A percentile compares a stretch with the other conserved stretches of the same genome.
Conservation (phyloP, 2,329 filamentous ascomycete species). For the Penicillium sp. region DNA sequence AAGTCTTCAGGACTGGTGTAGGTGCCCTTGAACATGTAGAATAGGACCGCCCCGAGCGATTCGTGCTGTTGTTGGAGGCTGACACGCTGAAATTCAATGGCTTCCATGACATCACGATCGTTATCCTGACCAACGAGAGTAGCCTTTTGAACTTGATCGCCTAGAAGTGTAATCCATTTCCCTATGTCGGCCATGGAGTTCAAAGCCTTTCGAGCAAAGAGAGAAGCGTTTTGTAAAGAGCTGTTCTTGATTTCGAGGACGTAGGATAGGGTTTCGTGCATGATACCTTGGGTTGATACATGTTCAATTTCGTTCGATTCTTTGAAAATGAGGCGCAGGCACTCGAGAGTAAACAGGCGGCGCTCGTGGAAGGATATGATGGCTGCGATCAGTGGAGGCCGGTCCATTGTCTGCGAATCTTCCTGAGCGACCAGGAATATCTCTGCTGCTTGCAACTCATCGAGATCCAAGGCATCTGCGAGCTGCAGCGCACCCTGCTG, state of each 20-base stretch:
- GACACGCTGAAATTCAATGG: conserved; percentile 74
- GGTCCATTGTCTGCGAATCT: conserved; percentile 68
- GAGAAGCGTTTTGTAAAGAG: conserved; percentile 53
- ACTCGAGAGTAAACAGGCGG: conserved; percentile 79
- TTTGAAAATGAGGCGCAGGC: conserved; percentile 75
- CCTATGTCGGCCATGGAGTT: conserved; percentile 75
- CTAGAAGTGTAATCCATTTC: conserved; percentile 71
- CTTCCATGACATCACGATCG: conserved; percentile 69
- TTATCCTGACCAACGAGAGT: conserved; percentile 70
- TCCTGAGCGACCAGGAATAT: conserved; percentile 74
- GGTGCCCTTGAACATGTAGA: conserved; percentile 73
- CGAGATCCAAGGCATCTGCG: conserved; percentile 84
- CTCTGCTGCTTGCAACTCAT: conserved; percentile 81
- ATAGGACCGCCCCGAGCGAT: conserved; percentile 76
- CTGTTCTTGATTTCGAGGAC: conserved; percentile 60
- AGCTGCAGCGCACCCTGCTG: conserved; percentile 78
- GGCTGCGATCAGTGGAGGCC: conserved; percentile 73
- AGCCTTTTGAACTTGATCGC: conserved; percentile 74
- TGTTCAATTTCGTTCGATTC: conserved; percentile 65
- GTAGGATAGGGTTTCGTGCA: conserved; percentile 57
- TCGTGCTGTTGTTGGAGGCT: conserved; percentile 91
- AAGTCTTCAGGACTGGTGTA: conserved; percentile 74
- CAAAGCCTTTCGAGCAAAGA: conserved; percentile 74
- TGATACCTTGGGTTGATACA: conserved; percentile 55
- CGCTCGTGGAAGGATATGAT: conserved; percentile 87